Evolutionary conservation across 2,329 filamentous ascomycete genomes (phyloP).

Genomic region (Zymoseptoria pseudotritici): DNA sequence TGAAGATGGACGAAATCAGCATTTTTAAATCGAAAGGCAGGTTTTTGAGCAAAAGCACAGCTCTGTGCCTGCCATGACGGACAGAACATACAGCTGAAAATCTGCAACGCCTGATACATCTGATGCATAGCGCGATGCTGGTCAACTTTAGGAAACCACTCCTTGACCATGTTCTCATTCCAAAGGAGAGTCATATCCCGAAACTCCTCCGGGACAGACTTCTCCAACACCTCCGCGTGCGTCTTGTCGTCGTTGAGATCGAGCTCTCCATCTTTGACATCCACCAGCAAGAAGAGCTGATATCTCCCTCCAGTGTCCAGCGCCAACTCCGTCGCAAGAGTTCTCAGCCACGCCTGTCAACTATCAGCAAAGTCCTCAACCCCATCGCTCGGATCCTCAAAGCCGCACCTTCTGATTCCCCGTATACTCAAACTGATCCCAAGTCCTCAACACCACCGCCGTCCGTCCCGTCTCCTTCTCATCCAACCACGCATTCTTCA

Average conservation of each 20-base stretch:
- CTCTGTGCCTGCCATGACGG: background rate
- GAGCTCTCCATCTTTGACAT: conserved; percentile 68
- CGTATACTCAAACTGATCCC: conserved; percentile 69
- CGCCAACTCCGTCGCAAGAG: conserved; percentile 73
- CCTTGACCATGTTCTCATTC: conserved; percentile 80
- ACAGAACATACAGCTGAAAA: conserved; percentile 30
- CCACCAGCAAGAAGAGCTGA: conserved; percentile 72
- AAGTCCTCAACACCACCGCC: conserved; percentile 61
- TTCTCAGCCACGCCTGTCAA: conserved; percentile 57
- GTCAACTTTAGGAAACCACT: conserved; percentile 56
- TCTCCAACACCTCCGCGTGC: conserved; percentile 44
- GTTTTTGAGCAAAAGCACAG: background rate
- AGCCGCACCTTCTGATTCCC: conserved; percentile 56
- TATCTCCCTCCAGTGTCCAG: conserved; percentile 76
- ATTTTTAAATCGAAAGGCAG: background rate
- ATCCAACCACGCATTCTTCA: background rate
- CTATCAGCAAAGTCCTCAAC: too few species aligned
- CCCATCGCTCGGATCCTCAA: too few species aligned
- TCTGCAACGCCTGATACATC: conserved; percentile 61
- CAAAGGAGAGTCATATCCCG: conserved; percentile 80
- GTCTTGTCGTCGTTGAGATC: conserved; percentile 63
- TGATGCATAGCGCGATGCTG: conserved; percentile 63
- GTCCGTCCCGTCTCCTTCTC: conserved; percentile 3
- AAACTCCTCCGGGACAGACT: conserved; percentile 66
- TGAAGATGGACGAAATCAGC: background rate